Percentiles rank a stretch among this genome's conserved stretches.
phyloP scores from a whole-genome alignment of 2,329 filamentous ascomycete genomes.

The Cladosporium sp. region DNA sequence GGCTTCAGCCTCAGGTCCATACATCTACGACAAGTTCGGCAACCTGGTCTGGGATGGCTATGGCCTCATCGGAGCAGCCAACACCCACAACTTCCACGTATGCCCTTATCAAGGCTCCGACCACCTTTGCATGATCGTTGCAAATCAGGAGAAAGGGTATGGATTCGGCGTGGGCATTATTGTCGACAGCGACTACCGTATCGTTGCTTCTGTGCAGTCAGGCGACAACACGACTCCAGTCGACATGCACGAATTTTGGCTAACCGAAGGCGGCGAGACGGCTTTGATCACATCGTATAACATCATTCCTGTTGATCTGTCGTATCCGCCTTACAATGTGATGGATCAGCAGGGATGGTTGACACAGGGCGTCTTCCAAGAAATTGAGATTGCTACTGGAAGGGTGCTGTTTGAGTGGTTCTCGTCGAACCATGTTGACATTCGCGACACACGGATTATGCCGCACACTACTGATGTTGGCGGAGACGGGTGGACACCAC shows the following conservation, averaged over 20 bases:
- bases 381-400: constrained; percentile 52
- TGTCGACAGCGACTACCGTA: constrained; percentile 48
- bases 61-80: constrained; percentile 37
- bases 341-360: constrained; percentile 34
- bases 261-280: constrained; percentile 43
- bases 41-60: constrained; percentile 43
- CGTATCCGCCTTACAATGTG: constrained; percentile 23
- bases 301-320: constrained; percentile 44
- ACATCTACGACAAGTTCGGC: constrained; percentile 35
- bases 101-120: constrained; percentile 48
- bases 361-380: constrained; percentile 29
- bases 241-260: constrained; percentile 52
- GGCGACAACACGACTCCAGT: constrained; percentile 25
- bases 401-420: constrained; percentile 60
- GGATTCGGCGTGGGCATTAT: constrained; percentile 50
- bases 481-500: constrained; percentile 47
- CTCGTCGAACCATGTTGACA: constrained; percentile 54
- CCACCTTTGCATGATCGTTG: constrained; percentile 49
- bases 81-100: constrained; percentile 48
- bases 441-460: constrained; percentile 44
- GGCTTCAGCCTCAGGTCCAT: constrained; percentile 25
- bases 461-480: constrained; percentile 39
- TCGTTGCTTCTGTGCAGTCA: constrained; percentile 45
- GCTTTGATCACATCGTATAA: constrained; percentile 33
- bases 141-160: constrained; percentile 45